phyloP scores from a whole-genome alignment of 345 rosid genomes.

The Conringia planisiliqua region DNA sequence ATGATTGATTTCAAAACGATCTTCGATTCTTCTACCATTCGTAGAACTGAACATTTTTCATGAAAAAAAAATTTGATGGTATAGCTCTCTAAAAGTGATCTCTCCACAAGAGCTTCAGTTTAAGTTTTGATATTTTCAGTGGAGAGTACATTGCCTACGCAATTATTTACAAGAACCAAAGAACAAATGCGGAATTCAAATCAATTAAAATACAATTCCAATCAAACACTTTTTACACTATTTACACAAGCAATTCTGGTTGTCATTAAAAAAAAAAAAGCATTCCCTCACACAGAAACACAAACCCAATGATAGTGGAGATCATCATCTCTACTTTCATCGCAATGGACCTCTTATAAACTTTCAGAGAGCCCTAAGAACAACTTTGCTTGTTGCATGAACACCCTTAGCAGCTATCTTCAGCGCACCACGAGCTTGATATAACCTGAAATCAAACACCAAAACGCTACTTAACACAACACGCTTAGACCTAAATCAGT shows the following conservation, averaged over 20 bases:
- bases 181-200: neutral
- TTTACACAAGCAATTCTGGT: conserved; percentile 19
- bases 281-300: neutral
- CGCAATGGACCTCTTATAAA: neutral
- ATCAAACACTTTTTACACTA: conserved; percentile 30
- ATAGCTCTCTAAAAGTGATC: too few relatives aligned
- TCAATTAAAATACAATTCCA: neutral
- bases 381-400: conserved; percentile 60
- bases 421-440: conserved; percentile 52
- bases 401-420: conserved; percentile 75
- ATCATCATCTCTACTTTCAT: neutral
- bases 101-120: too few relatives aligned
- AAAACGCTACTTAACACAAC: neutral
- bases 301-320: conserved; percentile 3
- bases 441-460: conserved; percentile 48
- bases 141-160: neutral
- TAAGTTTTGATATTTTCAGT: too few relatives aligned
- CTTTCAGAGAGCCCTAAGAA: conserved; percentile 58
- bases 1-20: too few relatives aligned
- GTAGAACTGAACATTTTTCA: too few relatives aligned
- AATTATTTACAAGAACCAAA: neutral
- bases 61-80: too few relatives aligned
- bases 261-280: neutral
- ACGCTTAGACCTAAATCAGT: neutral
- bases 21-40: too few relatives aligned